Conservation (phyloP, 371 early-diverging fungal genomes). For the Actinomortierella wolfii region DNA sequence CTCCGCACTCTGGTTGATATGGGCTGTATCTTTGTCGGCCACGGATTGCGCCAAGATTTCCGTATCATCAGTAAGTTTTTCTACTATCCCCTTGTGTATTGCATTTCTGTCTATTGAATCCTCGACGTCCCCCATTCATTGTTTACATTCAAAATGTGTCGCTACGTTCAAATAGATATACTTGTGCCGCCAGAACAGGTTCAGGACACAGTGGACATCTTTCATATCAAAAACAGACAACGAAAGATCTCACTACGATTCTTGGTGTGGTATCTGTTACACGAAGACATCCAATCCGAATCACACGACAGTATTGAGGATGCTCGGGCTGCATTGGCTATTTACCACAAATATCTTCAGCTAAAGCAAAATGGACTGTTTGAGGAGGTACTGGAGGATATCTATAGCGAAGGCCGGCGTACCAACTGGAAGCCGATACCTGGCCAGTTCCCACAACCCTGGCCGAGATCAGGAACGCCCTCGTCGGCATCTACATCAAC, state of each 20-base stretch:
- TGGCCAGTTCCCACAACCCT: conserved; percentile 44
- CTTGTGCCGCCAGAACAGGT: conserved; percentile 85
- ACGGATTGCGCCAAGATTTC: conserved; percentile 93
- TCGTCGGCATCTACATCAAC: conserved; percentile 11
- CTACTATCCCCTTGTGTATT: conserved; percentile 14
- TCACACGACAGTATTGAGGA: conserved; percentile 95
- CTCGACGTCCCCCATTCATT: neutral
- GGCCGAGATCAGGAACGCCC: conserved; percentile 26
- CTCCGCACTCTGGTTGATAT: conserved; percentile 85
- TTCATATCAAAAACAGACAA: conserved; percentile 77
- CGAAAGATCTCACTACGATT: conserved; percentile 88
- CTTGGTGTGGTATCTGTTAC: conserved; percentile 90
- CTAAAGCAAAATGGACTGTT: conserved; percentile 67
- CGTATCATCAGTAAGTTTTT: conserved; percentile 78
- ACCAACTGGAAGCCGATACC: conserved; percentile 60
- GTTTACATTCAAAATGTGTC: neutral
- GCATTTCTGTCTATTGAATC: neutral
- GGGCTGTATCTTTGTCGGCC: conserved; percentile 92
- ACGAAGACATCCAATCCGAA: conserved; percentile 82
- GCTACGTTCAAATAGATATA: conserved; percentile 61
- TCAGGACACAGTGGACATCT: conserved; percentile 92
- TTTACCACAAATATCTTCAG: conserved; percentile 82
- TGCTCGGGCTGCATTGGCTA: conserved; percentile 80
- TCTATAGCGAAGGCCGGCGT: conserved; percentile 82
- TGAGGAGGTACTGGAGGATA: conserved; percentile 74